Percentiles rank a stretch among this genome's conserved stretches.
phyloP scores from a whole-genome alignment of 73 alveolate genomes.

The Symbiodinium natans region DNA sequence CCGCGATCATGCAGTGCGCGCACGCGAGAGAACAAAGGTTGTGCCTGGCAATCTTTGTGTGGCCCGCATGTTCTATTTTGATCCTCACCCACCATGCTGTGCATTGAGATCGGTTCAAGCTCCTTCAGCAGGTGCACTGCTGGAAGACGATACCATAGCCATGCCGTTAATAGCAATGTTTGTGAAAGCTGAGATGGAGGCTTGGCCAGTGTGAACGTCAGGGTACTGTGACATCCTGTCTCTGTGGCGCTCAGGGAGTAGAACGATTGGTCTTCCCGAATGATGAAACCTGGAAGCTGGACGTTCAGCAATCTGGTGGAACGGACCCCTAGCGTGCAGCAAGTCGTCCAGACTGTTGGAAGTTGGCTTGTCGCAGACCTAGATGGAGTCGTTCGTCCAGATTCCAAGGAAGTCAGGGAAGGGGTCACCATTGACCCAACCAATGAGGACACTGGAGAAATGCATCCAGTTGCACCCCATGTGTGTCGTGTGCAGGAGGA shows the following conservation, averaged over 20 bases:
- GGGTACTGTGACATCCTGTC: neutral
- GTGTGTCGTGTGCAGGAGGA: slow-evolving; percentile 14
- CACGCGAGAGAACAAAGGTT: neutral
- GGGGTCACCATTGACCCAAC: slow-evolving; percentile 91
- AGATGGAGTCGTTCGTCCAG: no score
- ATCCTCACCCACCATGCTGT: neutral
- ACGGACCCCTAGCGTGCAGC: slow-evolving; percentile 29
- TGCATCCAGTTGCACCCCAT: neutral
- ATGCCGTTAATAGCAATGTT: neutral
- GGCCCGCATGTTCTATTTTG: neutral
- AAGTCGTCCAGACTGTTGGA: neutral
- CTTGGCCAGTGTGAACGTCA: neutral
- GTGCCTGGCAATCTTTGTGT: neutral
- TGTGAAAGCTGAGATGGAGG: slow-evolving; percentile 19
- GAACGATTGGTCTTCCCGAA: slow-evolving; percentile 58
- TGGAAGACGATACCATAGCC: neutral
- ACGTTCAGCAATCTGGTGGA: slow-evolving; percentile 81
- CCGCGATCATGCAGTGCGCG: neutral
- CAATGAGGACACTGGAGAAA: slow-evolving; percentile 28
- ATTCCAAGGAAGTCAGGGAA: slow-evolving; percentile 37
- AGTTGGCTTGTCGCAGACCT: no score
- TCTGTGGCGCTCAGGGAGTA: slow-evolving; percentile 18
- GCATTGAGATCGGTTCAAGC: neutral
- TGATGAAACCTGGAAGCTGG: slow-evolving; percentile 76
- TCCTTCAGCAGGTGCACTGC: neutral